Conservation (phyloP, 2,329 filamentous ascomycete genomes). For the Nectriaceae sp. region DNA sequence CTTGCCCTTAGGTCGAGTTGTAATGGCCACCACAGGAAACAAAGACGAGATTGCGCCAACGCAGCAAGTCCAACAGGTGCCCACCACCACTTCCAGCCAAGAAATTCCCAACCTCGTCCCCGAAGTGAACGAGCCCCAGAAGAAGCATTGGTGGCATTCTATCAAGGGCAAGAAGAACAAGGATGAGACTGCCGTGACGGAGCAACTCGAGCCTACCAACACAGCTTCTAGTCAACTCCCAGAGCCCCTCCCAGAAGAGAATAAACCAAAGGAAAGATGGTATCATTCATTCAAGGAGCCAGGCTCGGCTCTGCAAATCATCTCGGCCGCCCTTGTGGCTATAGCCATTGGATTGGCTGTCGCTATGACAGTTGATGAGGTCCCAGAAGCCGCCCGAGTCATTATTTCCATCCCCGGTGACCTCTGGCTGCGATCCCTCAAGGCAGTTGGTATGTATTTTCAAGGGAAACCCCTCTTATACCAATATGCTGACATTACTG, state of each 20-base stretch:
- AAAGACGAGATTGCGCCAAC: too few relatives aligned
- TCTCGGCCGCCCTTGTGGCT: conserved; percentile 48
- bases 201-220: conserved; percentile 19
- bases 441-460: conserved; percentile 45
- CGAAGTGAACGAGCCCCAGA: too few relatives aligned
- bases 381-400: conserved; percentile 43
- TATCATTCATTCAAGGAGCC: conserved; percentile 41
- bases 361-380: conserved; percentile 41
- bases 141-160: too few relatives aligned
- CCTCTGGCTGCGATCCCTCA: conserved; percentile 51
- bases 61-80: too few relatives aligned
- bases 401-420: conserved; percentile 50
- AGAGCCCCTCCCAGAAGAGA: conserved; percentile 9
- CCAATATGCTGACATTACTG: too few relatives aligned
- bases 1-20: conserved; percentile 9
- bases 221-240: too few relatives aligned
- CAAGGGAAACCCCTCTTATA: too few relatives aligned
- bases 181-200: conserved; percentile 16
- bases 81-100: too few relatives aligned
- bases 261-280: conserved; percentile 33
- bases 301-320: conserved; percentile 51
- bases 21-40: too few relatives aligned
- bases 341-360: conserved; percentile 52
- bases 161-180: conserved; percentile 22
- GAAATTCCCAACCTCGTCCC: too few relatives aligned